Base-by-base conservation (phyloP, 768 basidiomycete species). In the Cystobasidium tubakii region DNA sequence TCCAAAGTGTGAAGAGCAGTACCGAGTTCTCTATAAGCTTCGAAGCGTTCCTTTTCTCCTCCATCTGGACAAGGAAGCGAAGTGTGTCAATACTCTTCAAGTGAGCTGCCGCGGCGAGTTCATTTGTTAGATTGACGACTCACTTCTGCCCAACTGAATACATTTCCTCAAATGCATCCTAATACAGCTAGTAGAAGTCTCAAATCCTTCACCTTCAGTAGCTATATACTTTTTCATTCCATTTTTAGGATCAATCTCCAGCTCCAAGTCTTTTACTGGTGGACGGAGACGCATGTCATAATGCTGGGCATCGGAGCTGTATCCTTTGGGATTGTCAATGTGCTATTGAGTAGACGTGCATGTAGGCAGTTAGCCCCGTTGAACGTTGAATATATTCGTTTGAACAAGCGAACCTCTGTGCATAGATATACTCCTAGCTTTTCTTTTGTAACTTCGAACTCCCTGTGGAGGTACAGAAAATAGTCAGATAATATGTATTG, bases 181-280 rank as follows among this genome's bases (percentile, higher is more conserved):
- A 39, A 91, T 87, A 23, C 90, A 86, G 1, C 86, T 88, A 77
- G 88, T 88, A 1, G 89, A 92, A 0, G 93, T 95, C 76, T 92
- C 91, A 92, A 92, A 97, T 6, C 90, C 89, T 33, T 60, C 10
- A 75, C 90, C 85, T 66, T 78, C 83, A 46, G 88, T 94, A 0
- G 90, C 90, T 83, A 91, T 91, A 80, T 89, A 90, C 73, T 92
- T 95, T 83, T 88, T 95, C 92, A 97, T 94, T 1, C 92, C 94
- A 0, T 89, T 91, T 15, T 84, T 82, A 0, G 86, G 86, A 80
- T 97, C 94, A 12, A 97, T 84, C 77, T 93, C 89, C 0, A 95
- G 84, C 79, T 97, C 94, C 43, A 85, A 82, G 0, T 89, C 89
- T 78, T 93, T 87, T 6, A 97, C 88, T 1, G 92, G 92, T 1